phyloP scores from a whole-genome alignment of 495 filamentous ascomycete genomes.

The Chaetomium fimeti region DNA sequence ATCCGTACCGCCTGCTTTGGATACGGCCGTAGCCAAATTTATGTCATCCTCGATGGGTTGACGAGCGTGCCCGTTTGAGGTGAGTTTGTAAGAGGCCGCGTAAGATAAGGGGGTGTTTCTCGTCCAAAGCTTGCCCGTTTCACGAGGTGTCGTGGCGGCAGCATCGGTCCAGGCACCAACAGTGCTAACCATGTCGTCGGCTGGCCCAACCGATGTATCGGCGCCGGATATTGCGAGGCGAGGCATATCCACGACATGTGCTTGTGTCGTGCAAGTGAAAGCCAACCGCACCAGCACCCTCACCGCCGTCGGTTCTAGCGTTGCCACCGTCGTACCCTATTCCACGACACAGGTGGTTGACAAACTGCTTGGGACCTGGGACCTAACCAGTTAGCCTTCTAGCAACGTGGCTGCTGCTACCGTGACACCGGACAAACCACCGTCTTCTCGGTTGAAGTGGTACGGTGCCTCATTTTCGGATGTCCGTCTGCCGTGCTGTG shows the following conservation, averaged over 20 bases:
- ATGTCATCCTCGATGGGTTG: neutral
- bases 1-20: neutral
- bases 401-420: neutral
- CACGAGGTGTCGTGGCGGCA: neutral
- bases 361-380: neutral
- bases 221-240: neutral
- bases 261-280: neutral
- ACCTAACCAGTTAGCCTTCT: neutral
- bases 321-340: neutral
- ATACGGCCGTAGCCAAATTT: neutral
- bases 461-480: neutral
- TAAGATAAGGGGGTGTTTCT: neutral
- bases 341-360: neutral
- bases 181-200: neutral
- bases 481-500: neutral
- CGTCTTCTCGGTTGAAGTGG: neutral
- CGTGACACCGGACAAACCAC: neutral
- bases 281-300: neutral
- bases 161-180: neutral
- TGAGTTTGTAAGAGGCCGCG: constrained; percentile 2
- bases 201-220: neutral
- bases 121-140: neutral
- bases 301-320: neutral
- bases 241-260: neutral
- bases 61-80: neutral